Evolutionary conservation across 139 green algal species (phyloP), one percentile per base, ranked within the genome.

Genomic region (Chlorella sp.): DNA sequence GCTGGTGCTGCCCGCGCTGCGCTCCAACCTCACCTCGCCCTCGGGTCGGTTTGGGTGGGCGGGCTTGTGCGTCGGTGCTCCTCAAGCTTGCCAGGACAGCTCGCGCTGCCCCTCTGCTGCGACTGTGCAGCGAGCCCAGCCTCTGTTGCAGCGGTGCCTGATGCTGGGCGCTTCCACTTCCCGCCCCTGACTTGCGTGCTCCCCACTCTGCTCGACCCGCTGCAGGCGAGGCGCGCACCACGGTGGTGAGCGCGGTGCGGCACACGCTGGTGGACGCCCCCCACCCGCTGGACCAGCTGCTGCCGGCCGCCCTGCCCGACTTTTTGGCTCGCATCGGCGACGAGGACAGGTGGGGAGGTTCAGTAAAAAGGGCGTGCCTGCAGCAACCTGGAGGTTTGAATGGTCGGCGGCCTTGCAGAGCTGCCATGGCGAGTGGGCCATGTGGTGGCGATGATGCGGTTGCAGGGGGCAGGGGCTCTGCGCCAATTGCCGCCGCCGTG

Each of bases 281-380:
- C 3, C 89, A 95, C 83, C 85, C 92, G 44, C 89, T 98, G 28
- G 95, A 97, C 51, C 87, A 85, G 0, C 44, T 73, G 67, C 92
- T 98, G 82, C 82, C 82, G 2, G 80, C 60, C 46, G 76, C 80
- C 22, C 83, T 96, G 81, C 78, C 81, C 3, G 76, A 76, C 76
- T 93, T 98, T 84, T 91, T 98, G 56, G 43, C 58, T 32, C 80
- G 93, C 28, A 92, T 96, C 44, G 62, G 54, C 7, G 94, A 98
- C 88, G 38, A 81, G 6, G 86, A 91, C 85, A 87, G 84, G 90
- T 92, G 65, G 38, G 80, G 51, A 60, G 14, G 24, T 26, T 26
- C 11, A 60, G n/a, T n/a, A n/a, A n/a, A n/a, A n/a, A n/a, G n/a
- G n/a, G n/a, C n/a, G n/a, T n/a, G n/a, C n/a, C n/a, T n/a, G n/a